These are phyloP conservation scores for Globisporangium paroecandrum DNA, from an alignment of 352 stramenopile species.

Conservation along the genomic window DNA sequence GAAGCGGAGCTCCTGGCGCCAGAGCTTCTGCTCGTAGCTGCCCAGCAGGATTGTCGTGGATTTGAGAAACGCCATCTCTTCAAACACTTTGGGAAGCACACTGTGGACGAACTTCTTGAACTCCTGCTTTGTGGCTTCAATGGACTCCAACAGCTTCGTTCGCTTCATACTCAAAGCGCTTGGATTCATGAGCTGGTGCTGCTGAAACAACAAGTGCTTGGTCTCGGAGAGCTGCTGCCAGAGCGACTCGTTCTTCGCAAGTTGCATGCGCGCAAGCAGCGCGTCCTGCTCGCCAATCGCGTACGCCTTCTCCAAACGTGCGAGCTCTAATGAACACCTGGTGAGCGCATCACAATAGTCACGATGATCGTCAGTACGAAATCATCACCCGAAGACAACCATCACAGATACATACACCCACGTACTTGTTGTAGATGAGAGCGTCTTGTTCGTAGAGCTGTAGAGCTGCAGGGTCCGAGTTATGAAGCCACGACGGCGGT, in stretches of 20 bases:
- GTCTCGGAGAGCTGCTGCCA: constrained; percentile 18
- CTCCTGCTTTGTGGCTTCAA: constrained; percentile 25
- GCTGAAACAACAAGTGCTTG: constrained; percentile 25
- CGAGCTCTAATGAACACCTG: constrained; percentile 37
- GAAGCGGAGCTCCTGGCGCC: constrained; percentile 41
- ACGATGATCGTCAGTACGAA: not conserved
- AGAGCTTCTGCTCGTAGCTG: constrained; percentile 49
- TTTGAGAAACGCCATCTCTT: constrained; percentile 38
- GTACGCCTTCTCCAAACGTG: constrained; percentile 33
- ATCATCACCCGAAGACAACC: not conserved
- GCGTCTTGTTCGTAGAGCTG: constrained; percentile 36
- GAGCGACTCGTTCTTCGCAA: constrained; percentile 23
- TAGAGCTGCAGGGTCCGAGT: constrained; percentile 25
- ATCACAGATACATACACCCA: not conserved
- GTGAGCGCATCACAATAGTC: not conserved
- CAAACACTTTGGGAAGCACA: constrained; percentile 20
- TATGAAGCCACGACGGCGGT: constrained; percentile 28
- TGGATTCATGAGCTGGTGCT: constrained; percentile 38
- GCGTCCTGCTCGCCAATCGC: constrained; percentile 30
- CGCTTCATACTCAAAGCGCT: constrained; percentile 15
- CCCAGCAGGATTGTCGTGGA: constrained; percentile 35
- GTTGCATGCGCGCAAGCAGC: constrained; percentile 29
- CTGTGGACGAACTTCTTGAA: constrained; percentile 22
- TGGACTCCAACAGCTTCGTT: constrained; percentile 8
- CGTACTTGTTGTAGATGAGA: constrained; percentile 43